Conservation (phyloP, 2,329 filamentous ascomycete species). For the Claviceps monticola region DNA sequence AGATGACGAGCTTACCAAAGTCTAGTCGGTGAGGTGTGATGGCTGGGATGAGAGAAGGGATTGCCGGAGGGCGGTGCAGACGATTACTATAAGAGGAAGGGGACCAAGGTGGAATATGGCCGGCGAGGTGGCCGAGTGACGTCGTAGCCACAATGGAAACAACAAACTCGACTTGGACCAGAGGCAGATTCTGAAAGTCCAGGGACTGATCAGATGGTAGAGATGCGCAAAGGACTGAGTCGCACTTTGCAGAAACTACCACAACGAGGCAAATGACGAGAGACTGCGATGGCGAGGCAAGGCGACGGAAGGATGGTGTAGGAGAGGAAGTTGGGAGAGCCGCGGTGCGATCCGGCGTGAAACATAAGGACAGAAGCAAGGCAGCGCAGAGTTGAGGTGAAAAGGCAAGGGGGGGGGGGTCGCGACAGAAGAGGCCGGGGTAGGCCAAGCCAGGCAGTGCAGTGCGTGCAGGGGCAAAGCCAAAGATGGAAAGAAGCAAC, state of each 20-base stretch:
- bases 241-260: not conserved
- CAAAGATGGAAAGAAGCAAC: slow-evolving; percentile 10
- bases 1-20: not conserved
- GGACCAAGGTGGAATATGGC: not conserved
- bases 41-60: not conserved
- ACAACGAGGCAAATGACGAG: not conserved
- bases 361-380: slow-evolving; percentile 4
- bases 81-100: not conserved
- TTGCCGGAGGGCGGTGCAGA: not conserved
- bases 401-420: not conserved
- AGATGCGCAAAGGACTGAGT: not conserved
- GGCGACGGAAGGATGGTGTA: slow-evolving; percentile 7
- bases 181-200: not conserved
- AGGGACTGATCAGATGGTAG: not conserved
- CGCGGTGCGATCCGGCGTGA: slow-evolving; percentile 4
- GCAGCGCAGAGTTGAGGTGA: slow-evolving; percentile 1
- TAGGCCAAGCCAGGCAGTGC: slow-evolving; percentile 4
- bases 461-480: not conserved
- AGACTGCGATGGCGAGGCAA: not conserved
- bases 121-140: not conserved
- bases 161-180: not conserved
- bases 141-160: not conserved
- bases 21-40: not conserved
- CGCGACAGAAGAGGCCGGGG: not conserved
- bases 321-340: slow-evolving; percentile 7